These are phyloP conservation scores for Penicillium brasilianum DNA, from an alignment of 2,329 filamentous ascomycete species.

Conservation along the genomic window DNA sequence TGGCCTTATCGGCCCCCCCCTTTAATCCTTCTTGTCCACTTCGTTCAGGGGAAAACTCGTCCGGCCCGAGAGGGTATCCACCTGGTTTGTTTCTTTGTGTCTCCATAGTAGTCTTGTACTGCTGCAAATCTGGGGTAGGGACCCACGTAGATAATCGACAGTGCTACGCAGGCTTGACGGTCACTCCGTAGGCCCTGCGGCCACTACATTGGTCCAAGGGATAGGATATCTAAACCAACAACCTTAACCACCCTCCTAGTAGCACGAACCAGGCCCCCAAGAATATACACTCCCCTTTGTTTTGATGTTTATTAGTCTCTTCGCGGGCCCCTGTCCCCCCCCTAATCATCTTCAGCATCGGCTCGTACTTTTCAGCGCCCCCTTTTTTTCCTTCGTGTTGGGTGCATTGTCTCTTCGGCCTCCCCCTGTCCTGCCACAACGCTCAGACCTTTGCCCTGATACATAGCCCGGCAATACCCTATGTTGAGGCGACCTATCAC, in stretches of 20 bases:
- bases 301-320: conserved; percentile 1
- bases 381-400: conserved; percentile 1
- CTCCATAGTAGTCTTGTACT: conserved; percentile 6
- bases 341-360: not conserved
- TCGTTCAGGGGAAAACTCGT: not conserved
- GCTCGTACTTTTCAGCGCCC: conserved; percentile 2
- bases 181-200: not conserved
- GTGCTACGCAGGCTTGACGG: not conserved
- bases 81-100: not conserved
- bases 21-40: not conserved
- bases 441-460: conserved; percentile 16
- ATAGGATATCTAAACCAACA: not conserved
- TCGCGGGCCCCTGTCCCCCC: not conserved
- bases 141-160: conserved; percentile 8
- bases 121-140: conserved; percentile 21
- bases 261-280: not conserved
- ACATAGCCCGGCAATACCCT: conserved; percentile 7
- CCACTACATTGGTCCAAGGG: not conserved
- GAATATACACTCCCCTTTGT: not conserved
- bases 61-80: not conserved
- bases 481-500: conserved; percentile 5
- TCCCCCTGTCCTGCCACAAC: conserved; percentile 7
- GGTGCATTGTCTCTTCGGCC: conserved; percentile 5
- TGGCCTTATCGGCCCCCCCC: conserved; percentile 12
- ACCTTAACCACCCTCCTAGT: not conserved